Conservation (phyloP, 495 filamentous ascomycete species). For the Saxophila tyrrhenica region DNA sequence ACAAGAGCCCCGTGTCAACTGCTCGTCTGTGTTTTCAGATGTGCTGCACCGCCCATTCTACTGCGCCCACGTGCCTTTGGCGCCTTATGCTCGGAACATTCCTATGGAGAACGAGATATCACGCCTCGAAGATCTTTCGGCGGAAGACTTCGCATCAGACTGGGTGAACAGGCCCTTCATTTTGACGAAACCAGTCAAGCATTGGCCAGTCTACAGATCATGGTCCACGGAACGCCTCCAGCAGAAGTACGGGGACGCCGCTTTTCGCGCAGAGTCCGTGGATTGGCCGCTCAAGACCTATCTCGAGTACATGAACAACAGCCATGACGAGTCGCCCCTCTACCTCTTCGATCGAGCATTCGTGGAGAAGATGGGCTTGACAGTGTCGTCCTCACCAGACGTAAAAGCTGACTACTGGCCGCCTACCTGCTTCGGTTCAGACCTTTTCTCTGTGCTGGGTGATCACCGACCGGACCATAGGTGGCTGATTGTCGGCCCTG, state of each 20-base stretch:
- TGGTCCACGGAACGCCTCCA: conserved; percentile 63
- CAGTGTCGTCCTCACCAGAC: conserved; percentile 40
- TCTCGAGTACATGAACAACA: conserved; percentile 71
- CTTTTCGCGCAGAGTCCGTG: conserved; percentile 85
- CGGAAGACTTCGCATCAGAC: conserved; percentile 57
- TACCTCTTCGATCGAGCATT: conserved; percentile 88
- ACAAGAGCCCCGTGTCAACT: conserved; percentile 44
- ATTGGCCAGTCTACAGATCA: conserved; percentile 65
- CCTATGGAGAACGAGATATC: conserved; percentile 61
- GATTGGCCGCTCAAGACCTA: conserved; percentile 81
- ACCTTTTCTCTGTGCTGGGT: conserved; percentile 76
- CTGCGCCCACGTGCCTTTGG: conserved; percentile 64
- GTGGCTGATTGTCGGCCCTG: conserved; percentile 89
- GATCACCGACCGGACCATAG: conserved; percentile 71
- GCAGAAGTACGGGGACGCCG: conserved; percentile 47
- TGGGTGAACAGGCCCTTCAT: conserved; percentile 86
- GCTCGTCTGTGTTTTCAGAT: conserved; percentile 80
- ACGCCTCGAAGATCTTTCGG: conserved; percentile 54
- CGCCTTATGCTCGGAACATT: conserved; percentile 57
- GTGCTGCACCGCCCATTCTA: conserved; percentile 82
- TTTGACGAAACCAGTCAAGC: conserved; percentile 67
- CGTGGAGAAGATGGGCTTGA: conserved; percentile 72
- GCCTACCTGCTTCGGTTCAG: conserved; percentile 79
- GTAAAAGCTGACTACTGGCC: conserved; percentile 57
- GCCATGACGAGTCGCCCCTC: conserved; percentile 74